Base-by-base conservation (phyloP, 768 basidiomycete species). In the Leucosporidium yakuticum region DNA sequence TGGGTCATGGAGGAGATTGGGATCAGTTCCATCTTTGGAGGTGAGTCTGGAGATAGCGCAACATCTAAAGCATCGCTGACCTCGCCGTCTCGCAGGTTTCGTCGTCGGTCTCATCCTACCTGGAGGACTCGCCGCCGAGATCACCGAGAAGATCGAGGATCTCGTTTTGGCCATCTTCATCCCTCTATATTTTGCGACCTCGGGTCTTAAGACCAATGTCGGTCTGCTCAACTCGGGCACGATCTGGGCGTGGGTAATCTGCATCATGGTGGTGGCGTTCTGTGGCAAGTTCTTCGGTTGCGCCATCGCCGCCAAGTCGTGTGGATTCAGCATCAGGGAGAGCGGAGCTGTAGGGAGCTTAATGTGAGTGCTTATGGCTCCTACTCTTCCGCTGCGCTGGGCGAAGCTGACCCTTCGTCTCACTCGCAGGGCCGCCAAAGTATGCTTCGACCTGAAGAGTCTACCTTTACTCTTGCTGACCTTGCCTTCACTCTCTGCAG, bases 1-100 rank as follows among this genome's bases (percentile, higher is more conserved):
- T 92, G 90, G 79, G 88, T 88, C 80, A 92, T 90, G 11, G 90
- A 91, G 77, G 85, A 90, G 72, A 91, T 93, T 68, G 91, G 88
- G 39, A 84, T 88, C 34, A 59, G 31, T 23, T 44, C 63, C 44
- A 64, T 64, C 47, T 51, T 64, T 7, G 63, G 63, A n/a, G 60
- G 25, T 44, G 39, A 3, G 39, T 44, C 11, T 44, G 11, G 17
- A 15, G 39, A 44, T 3, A 9, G 39, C 39, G 39, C 14, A 15
- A 3, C 39, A 15, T 12, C 11, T 2, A 15, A 8, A 2, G 39
- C n/a, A 44, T 36, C 19, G 21, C 32, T 32, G 55, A 56, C 1
- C 11, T 3, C 4, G 39, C 14, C 39, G 39, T 21, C 17, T 23
- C 21, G 29, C 32, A 32, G 55, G 55, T 34, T 93, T 93, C 80